Base-by-base conservation (phyloP, 352 stramenopile species). In the Phytophthora foliorum region DNA sequence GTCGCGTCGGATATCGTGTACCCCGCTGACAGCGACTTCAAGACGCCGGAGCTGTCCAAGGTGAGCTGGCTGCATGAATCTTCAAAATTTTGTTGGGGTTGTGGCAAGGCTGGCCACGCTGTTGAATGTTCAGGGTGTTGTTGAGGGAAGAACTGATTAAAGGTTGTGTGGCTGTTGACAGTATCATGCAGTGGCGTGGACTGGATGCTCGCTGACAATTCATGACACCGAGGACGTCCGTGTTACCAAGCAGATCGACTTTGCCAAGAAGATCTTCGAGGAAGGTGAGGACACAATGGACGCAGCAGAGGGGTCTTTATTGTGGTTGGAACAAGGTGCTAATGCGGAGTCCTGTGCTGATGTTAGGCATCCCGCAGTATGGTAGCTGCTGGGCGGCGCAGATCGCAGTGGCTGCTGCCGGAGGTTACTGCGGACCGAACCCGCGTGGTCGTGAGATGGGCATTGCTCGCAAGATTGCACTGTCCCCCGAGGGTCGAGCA, bases 361-460 rank as follows among this genome's bases (percentile, higher is more conserved):
- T 65, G 9, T 3, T 36, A 90, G 83, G 84, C 11, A 71, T 92
- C 32, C 84, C 82, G 32, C 85, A 95, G 67, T 95, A 90, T 49
- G 88, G 88, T 39, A 93, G 85, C 54, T 95, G 88, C 73, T 95
- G 84, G 84, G 88, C 82, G 19, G 85, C 83, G 55, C 88, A 95
- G 74, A 92, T 95, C 54, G 88, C 88, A 8, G 85, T 93, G 17
- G 70, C 72, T 46, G 85, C 85, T 49, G 80, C 87, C 29, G 81
- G 82, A 49, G 87, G 87, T 13, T 63, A 87, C 53, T 91, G 84
- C 54, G 84, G 70, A 39, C 63, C 78, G 44, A 95, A 95, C 63
- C 84, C 82, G 22, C 73, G 78, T 8, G 87, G 87, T 38, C 80
- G 84, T 6, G 87, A 95, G 67, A 92, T 95, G 80, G 85, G 87